These are phyloP conservation scores for Phytophthora niederhauseri DNA, from an alignment of 352 stramenopile genomes.

Conservation along the genomic window DNA sequence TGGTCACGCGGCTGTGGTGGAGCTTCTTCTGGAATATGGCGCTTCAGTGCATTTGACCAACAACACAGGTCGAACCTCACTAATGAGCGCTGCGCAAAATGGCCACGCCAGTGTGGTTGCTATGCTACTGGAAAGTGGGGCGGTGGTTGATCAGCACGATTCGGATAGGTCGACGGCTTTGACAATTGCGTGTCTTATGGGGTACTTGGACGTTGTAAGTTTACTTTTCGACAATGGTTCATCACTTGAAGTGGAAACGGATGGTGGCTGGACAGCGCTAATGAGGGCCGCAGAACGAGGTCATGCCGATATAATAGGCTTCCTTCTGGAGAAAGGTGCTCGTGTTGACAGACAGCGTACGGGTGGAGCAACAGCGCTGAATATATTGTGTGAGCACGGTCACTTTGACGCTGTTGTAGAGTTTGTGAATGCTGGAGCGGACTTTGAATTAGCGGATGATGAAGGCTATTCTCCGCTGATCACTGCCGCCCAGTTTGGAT, in stretches of 20 bases:
- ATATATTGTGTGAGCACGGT: neutral
- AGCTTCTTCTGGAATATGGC: neutral
- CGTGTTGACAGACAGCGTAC: neutral
- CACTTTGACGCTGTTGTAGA: neutral
- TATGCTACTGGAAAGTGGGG: constrained; percentile 14
- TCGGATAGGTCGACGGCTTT: neutral
- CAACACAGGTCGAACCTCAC: neutral
- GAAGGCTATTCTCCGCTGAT: neutral
- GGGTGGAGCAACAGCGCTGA: neutral
- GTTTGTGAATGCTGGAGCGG: neutral
- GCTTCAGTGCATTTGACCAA: neutral
- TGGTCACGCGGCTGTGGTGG: neutral
- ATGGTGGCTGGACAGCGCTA: neutral
- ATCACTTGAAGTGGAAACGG: neutral
- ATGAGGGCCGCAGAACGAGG: neutral
- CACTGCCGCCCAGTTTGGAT: neutral
- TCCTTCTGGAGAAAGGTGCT: constrained; percentile 3
- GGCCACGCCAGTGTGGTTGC: neutral
- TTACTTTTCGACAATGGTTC: neutral
- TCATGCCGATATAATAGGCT: neutral
- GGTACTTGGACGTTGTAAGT: neutral
- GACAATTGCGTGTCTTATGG: constrained; percentile 1
- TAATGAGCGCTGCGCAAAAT: neutral
- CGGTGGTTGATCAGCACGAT: constrained; percentile 5
- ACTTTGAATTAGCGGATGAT: neutral